Base-by-base conservation (phyloP, 495 filamentous ascomycete genomes). In the Hapsidospora chrysogenum region DNA sequence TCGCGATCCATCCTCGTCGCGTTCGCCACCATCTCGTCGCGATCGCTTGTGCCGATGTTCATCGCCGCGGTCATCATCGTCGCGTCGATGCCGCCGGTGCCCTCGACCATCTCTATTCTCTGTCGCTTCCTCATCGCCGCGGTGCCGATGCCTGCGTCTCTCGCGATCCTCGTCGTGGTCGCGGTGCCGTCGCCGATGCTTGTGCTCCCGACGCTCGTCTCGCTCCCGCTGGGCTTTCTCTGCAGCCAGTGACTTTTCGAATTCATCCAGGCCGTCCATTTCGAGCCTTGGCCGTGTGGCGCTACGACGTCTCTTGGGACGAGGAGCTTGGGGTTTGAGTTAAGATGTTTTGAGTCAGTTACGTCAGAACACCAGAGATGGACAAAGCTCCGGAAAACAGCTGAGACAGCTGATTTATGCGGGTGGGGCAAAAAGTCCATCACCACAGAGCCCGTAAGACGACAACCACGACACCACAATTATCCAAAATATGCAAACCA, bases 261-360 rank as follows among this genome's bases (percentile, higher is more conserved):
- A 65, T 13, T 68, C 65, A 19, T 68, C 62, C 2, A 70, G 54
- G 38, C 61, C 51, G 41, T 66, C 61, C 68, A 72, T 68, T 26
- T 26, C n/a, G 23, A 11, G 23, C 11, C 6, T 26, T 26, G 23
- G 23, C 6, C 6, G 6, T 26, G 23, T 26, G 23, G 23, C n/a
- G n/a, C n/a, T n/a, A n/a, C n/a, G n/a, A n/a, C n/a, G n/a, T n/a
- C n/a, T n/a, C n/a, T n/a, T n/a, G n/a, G n/a, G n/a, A n/a, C n/a
- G n/a, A n/a, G n/a, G n/a, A n/a, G n/a, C n/a, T n/a, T n/a, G n/a
- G n/a, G n/a, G n/a, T n/a, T n/a, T n/a, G n/a, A n/a, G n/a, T n/a
- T n/a, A n/a, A n/a, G n/a, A n/a, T n/a, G n/a, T n/a, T n/a, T n/a
- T n/a, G n/a, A n/a, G n/a, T n/a, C n/a, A n/a, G n/a, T n/a, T n/a